Conservation (phyloP, 768 basidiomycete genomes). For the Rhizopogon vinicolor region DNA sequence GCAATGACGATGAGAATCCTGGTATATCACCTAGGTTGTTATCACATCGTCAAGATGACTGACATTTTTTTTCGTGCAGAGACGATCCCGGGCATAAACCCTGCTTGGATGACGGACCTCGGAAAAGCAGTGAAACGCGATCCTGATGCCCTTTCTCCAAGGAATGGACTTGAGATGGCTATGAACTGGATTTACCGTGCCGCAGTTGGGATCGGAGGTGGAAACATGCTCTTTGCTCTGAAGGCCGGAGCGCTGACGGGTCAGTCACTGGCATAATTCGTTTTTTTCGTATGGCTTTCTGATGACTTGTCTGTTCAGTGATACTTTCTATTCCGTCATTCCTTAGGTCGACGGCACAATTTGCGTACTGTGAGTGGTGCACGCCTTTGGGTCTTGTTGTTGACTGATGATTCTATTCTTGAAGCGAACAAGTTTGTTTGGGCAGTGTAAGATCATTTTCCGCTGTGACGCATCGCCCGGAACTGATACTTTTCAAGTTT, state of each 20-base stretch:
- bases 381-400: neutral
- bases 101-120: slow-evolving; percentile 40
- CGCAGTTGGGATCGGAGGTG: slow-evolving; percentile 39
- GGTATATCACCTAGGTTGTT: slow-evolving; percentile 20
- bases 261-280: slow-evolving; percentile 18
- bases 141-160: slow-evolving; percentile 71
- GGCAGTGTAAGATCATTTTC: slow-evolving; percentile 48
- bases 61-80: slow-evolving; percentile 26
- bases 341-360: slow-evolving; percentile 46
- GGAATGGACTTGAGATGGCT: slow-evolving; percentile 49
- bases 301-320: slow-evolving; percentile 29
- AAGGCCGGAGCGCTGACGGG: slow-evolving; percentile 67
- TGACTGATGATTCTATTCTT: slow-evolving; percentile 7
- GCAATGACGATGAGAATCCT: slow-evolving; percentile 68
- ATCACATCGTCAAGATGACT: neutral
- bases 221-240: slow-evolving; percentile 64
- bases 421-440: slow-evolving; percentile 63
- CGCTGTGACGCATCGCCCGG: too few relatives aligned
- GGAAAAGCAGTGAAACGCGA: slow-evolving; percentile 56
- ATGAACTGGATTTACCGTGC: slow-evolving; percentile 43
- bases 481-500: slow-evolving; percentile 34
- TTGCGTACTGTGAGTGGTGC: slow-evolving; percentile 49
- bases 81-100: slow-evolving; percentile 52
- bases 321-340: slow-evolving; percentile 58
- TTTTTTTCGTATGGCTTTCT: neutral